Evolutionary conservation across 139 green algal genomes (phyloP), one percentile per base, ranked within the genome.

Genomic region (Micractinium conductrix): DNA sequence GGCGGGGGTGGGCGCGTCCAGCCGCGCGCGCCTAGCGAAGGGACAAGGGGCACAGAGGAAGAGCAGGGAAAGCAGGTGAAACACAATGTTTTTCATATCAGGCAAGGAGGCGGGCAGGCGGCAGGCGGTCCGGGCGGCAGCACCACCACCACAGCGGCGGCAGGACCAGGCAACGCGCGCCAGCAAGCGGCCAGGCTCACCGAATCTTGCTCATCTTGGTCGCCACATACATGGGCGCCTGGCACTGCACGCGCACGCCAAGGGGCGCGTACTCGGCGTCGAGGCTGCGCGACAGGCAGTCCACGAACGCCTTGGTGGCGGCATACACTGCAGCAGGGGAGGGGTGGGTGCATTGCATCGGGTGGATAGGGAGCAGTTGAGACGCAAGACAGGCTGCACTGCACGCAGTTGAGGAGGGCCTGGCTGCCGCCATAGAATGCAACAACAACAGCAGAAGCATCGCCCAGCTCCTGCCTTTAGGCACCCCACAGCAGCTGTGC

Each of bases 181-280:
- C n/a, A n/a, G n/a, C n/a, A n/a, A n/a, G n/a, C 1, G 58, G 58
- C 10, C 24, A 22, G 55, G 55, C 55, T 19, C 55, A 72, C 40
- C 94, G 73, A 84, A 97, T 97, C 87, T 97, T 97, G 43, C 92
- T 88, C 89, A 97, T 92, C 84, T 97, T 97, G 55, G 94, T 96
- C 21, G 92, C 91, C 35, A 97, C 94, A 88, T 91, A 97, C 37
- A 94, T 83, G 42, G 94, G 94, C 37, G 92, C 93, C 90, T 96
- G 91, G 84, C 93, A 89, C 73, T 97, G 94, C 30, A 96, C 86
- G n/a, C 87, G 80, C 48, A 97, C 90, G 28, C 90, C 90, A 43
- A 87, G 84, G 7, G 33, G n/a, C 9, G 12, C 19, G 58, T 91
- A 92, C 86, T 97, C 94, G 28, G 89, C 81, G 42, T 86, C 63